Base-by-base conservation (phyloP, 495 filamentous ascomycete species). In the Hypoxylon rickii region DNA sequence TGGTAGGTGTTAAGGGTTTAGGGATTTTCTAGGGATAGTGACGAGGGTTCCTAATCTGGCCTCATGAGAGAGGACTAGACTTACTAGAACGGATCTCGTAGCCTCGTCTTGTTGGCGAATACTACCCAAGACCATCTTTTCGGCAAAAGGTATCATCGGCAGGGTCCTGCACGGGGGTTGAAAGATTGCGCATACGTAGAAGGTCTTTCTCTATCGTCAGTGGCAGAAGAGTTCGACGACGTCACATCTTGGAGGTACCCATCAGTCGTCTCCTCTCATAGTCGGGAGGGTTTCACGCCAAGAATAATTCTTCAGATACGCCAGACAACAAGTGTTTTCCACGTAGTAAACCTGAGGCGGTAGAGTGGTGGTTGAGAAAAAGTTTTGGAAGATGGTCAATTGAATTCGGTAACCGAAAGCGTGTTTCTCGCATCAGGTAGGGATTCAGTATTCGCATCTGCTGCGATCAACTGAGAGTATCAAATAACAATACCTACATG, bases 61-160 rank as follows among this genome's bases (percentile, higher is more conserved):
- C 10, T 4, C 10, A 29, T 29, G 24, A 10, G 10, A 29, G 10
- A 29, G 24, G 24, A 4, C 24, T 29, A 29, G 12, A 21, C 24
- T 18, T 20, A 24, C 31, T 2, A 39, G 41, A 20, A 37, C 29
- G 39, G 43, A 32, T 50, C 32, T 26, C 22, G 20, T 15, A 40
- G 36, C 36, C 24, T 47, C 22, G 31, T 41, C 34, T 29, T 40
- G 34, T 18, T 47, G 24, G 32, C 38, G 43, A 32, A 40, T 51
- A 13, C 32, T 49, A 39, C 53, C 39, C 18, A 29, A 37, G 16
- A 11, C 32, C 37, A 8, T 20, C 20, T 36, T 32, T 33, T 37
- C 41, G 43, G 42, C 19, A 45, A 7, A 19, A 21, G 32, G 17
- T 39, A 47, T 55, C 37, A 36, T 33, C 52, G 24, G 19, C 37